phyloP scores from a whole-genome alignment of 495 filamentous ascomycete species.

The Penicillium robsamsonii region DNA sequence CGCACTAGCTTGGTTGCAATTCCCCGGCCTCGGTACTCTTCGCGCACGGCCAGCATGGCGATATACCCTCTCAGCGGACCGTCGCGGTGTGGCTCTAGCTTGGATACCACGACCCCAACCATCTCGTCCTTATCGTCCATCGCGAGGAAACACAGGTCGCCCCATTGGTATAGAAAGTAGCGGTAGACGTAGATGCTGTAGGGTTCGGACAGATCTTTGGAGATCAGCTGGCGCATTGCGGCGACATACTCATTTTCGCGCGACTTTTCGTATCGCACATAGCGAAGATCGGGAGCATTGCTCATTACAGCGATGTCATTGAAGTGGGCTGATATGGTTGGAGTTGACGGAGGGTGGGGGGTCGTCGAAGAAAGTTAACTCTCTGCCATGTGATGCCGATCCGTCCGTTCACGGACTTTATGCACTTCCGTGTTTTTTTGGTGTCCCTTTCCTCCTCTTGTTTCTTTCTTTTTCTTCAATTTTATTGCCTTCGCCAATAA shows the following conservation, averaged over 20 bases:
- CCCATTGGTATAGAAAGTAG: slow-evolving; percentile 99
- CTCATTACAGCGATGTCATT: slow-evolving; percentile 28
- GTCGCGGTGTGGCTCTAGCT: slow-evolving; percentile 82
- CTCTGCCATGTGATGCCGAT: slow-evolving; percentile 39
- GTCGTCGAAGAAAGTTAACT: slow-evolving; percentile 13
- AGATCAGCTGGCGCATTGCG: slow-evolving; percentile 88
- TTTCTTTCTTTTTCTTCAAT: slow-evolving; percentile 4
- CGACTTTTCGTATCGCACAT: slow-evolving; percentile 76
- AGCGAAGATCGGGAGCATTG: slow-evolving; percentile 56
- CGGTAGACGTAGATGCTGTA: slow-evolving; percentile 99
- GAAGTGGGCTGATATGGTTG: slow-evolving; percentile 10
- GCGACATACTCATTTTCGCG: slow-evolving; percentile 81
- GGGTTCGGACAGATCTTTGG: slow-evolving; percentile 94
- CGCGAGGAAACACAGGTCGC: slow-evolving; percentile 90
- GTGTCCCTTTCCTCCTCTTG: background rate
- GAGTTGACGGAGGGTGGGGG: slow-evolving; percentile 1
- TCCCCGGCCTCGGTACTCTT: slow-evolving; percentile 75
- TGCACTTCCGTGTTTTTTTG: slow-evolving; percentile 11
- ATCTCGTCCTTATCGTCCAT: slow-evolving; percentile 58
- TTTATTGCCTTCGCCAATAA: background rate
- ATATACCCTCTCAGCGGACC: slow-evolving; percentile 92
- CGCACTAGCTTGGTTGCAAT: slow-evolving; percentile 87
- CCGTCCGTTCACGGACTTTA: slow-evolving; percentile 17
- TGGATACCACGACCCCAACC: slow-evolving; percentile 92
- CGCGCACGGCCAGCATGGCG: slow-evolving; percentile 90